Evolutionary conservation across 2,329 filamentous ascomycete species (phyloP), one percentile per base, ranked within the genome.

Genomic region (Dactylellina cionopaga): DNA sequence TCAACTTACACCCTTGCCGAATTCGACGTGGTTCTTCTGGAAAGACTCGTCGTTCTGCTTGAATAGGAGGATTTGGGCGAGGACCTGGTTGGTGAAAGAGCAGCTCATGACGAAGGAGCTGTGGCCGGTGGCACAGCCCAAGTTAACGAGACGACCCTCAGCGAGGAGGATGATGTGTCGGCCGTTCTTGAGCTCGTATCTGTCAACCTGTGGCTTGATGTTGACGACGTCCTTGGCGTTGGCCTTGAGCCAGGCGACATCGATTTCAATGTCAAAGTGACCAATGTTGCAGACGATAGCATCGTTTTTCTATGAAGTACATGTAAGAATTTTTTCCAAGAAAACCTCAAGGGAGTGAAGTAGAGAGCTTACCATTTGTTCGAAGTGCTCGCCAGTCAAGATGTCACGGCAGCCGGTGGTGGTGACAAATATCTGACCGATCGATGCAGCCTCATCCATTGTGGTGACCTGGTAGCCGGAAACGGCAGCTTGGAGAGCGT

Each of bases 281-380:
- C 94, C 94, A 85, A 99, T 99, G 88, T 99, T 99, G 92, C 94
- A 98, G 79, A 98, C 94, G 80, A 99, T 98, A 82, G 94, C 93
- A 80, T 99, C 94, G 85, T 98, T 96, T 80, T 85, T 86, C 68
- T 72, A 37, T 15, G 11, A n/a, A n/a, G 24, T 58, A n/a, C n/a
- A n/a, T n/a, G n/a, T 44, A 56, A 31, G 27, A 33, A 24, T 13
- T 5, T 33, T 41, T 24, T 13, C 9, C 5, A 31, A 24, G 1
- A 17, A 2, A 33, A 24, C 4, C 10, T 7, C 25, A 6, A 47
- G 10, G 37, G n/a, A 31, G 1, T 4, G 19, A 81, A 86, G 87
- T 19, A 7, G 29, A 15, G 7, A 19, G 17, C 64, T 24, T 13
- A 72, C 68, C 94, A 99, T 99, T 79, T 83, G 87, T 86, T 96